Evolutionary conservation across 2,329 filamentous ascomycete genomes (phyloP).

Genomic region (Phaeosphaeria sp.): DNA sequence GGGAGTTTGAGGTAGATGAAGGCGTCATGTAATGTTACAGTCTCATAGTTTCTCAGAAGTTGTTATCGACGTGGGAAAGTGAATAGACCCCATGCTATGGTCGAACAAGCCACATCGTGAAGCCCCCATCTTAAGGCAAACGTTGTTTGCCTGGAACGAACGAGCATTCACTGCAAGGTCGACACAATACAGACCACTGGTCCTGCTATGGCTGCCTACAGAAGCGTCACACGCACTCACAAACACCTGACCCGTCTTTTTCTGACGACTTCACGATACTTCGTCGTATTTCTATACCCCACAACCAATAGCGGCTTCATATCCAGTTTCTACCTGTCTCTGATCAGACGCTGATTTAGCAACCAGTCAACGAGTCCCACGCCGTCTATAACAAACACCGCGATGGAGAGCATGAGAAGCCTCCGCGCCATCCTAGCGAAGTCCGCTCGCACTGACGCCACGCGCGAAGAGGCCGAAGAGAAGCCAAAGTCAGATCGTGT

Average conservation of each 20-base stretch:
- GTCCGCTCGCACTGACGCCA: not conserved
- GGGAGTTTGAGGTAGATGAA: constrained; percentile 19
- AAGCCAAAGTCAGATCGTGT: not conserved
- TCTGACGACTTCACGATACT: not conserved
- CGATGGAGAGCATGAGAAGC: not conserved
- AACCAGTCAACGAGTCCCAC: not conserved
- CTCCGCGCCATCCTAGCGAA: not conserved
- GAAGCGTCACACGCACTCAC: not conserved
- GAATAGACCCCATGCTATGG: not conserved
- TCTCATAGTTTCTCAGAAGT: no score
- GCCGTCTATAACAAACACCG: not conserved
- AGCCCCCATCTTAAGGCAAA: not conserved
- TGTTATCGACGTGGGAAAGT: not conserved
- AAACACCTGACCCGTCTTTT: not conserved
- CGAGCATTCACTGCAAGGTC: not conserved
- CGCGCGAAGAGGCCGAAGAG: not conserved
- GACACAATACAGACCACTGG: no score
- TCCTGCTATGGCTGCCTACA: not conserved
- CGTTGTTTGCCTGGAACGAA: not conserved
- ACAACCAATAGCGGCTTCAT: not conserved
- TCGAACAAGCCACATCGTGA: not conserved
- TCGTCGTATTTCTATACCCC: not conserved
- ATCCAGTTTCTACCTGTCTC: no score
- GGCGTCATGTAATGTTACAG: not conserved
- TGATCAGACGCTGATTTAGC: not conserved